These are phyloP conservation scores for Saccharomycopsis sp. DNA, from an alignment of 805 yeast genomes.

Conservation along the genomic window DNA sequence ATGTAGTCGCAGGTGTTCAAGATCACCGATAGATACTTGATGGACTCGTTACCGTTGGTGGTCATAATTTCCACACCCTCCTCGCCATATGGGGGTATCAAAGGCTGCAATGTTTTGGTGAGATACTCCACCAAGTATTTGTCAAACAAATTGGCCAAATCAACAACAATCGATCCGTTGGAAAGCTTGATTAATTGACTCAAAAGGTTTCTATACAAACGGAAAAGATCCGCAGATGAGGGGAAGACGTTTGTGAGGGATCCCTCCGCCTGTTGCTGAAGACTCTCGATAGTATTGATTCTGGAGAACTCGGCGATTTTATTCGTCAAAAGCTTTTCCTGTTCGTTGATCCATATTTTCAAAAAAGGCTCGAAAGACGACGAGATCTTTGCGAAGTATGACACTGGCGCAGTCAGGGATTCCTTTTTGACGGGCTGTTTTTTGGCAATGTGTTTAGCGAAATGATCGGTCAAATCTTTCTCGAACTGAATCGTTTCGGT, in stretches of 20 bases:
- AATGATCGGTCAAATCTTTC: constrained; percentile 55
- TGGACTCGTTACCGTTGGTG: constrained; percentile 46
- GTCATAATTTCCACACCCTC: constrained; percentile 22
- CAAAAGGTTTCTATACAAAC: constrained; percentile 64
- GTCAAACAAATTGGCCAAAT: constrained; percentile 53
- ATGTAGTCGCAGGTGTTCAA: constrained; percentile 89
- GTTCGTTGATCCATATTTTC: constrained; percentile 79
- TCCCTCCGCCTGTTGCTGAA: constrained; percentile 29
- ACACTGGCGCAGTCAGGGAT: constrained; percentile 35
- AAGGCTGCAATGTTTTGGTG: constrained; percentile 40
- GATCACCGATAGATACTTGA: constrained; percentile 61
- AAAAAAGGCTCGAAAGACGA: constrained; percentile 80
- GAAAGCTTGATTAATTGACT: constrained; percentile 60
- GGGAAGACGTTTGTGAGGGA: constrained; percentile 64
- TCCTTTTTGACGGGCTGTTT: constrained; percentile 25
- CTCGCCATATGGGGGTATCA: constrained; percentile 37
- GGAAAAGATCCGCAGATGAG: constrained; percentile 82
- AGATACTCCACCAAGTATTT: constrained; percentile 59
- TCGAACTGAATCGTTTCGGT: constrained; percentile 83
- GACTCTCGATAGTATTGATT: constrained; percentile 22
- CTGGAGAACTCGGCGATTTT: constrained; percentile 59
- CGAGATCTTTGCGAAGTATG: constrained; percentile 43
- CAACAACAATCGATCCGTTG: constrained; percentile 35
- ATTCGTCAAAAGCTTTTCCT: constrained; percentile 54
- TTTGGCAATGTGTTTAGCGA: constrained; percentile 25